Evolutionary conservation across 805 yeast genomes (phyloP).

Genomic region (Candida loeiensis): DNA sequence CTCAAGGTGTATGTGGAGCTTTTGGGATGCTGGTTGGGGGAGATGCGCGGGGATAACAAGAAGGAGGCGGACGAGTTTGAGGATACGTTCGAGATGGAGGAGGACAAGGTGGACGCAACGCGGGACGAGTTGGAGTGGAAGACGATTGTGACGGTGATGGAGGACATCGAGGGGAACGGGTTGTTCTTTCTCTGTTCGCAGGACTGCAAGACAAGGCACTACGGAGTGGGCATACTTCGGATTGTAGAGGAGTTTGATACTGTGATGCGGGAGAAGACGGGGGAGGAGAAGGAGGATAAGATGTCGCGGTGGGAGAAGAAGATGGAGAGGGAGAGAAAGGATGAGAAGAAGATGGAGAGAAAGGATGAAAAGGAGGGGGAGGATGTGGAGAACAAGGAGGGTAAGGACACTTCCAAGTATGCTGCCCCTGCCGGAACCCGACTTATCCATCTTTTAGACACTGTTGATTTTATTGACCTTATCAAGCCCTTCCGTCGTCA

Average conservation of each 20-base stretch:
- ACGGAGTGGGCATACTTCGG: slow-evolving; percentile 71
- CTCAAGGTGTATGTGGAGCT: slow-evolving; percentile 74
- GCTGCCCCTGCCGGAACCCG: slow-evolving; percentile 78
- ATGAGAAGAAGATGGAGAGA: background rate
- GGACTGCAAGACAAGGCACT: slow-evolving; percentile 67
- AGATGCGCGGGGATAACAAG: slow-evolving; percentile 32
- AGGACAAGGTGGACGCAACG: slow-evolving; percentile 4
- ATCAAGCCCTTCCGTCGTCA: slow-evolving; percentile 49
- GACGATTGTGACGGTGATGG: slow-evolving; percentile 77
- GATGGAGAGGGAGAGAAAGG: background rate
- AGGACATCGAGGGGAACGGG: slow-evolving; percentile 95
- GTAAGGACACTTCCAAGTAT: slow-evolving; percentile 50
- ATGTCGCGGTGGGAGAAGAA: background rate
- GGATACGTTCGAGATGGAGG: slow-evolving; percentile 33
- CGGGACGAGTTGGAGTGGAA: slow-evolving; percentile 71
- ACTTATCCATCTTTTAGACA: slow-evolving; percentile 71
- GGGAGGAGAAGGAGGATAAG: background rate
- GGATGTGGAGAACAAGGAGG: background rate
- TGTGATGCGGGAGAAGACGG: slow-evolving; percentile 58
- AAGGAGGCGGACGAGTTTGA: slow-evolving; percentile 21
- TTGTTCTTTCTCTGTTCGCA: slow-evolving; percentile 87
- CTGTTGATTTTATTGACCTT: slow-evolving; percentile 61
- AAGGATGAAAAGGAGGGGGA: background rate
- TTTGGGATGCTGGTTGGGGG: slow-evolving; percentile 76
- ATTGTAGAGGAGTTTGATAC: slow-evolving; percentile 86